These are phyloP conservation scores for Cornus suecica DNA, from an alignment of 148 eudicot genomes.

Conservation along the genomic window DNA sequence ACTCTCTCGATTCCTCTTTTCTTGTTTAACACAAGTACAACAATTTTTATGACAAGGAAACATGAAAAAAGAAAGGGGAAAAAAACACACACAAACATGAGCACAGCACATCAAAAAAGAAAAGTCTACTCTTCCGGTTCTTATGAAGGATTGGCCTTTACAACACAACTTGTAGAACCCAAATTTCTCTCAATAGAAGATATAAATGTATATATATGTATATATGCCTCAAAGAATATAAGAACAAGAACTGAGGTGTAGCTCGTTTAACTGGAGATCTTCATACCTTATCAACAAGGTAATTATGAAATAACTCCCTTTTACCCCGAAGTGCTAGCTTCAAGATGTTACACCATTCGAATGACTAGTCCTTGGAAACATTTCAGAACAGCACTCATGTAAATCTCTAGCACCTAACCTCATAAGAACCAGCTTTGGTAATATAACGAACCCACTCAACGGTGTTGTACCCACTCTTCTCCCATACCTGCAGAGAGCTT, in stretches of 20 bases:
- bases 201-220: constrained; percentile 1
- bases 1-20: too few species aligned
- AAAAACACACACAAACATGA: not conserved
- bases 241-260: constrained; percentile 7
- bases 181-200: not conserved
- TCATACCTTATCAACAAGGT: not conserved
- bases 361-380: not conserved
- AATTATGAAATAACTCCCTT: not conserved
- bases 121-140: not conserved
- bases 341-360: not conserved
- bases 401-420: constrained; percentile 42
- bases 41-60: too few species aligned
- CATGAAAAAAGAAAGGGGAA: not conserved
- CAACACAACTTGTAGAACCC: constrained; percentile 6
- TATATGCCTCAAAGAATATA: constrained; percentile 4
- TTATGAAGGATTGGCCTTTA: constrained; percentile 18
- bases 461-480: constrained; percentile 94
- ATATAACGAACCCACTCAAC: constrained; percentile 99
- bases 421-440: constrained; percentile 94
- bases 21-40: too few species aligned
- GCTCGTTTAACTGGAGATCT: too few species aligned
- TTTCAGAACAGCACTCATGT: not conserved
- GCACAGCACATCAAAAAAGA: not conserved
- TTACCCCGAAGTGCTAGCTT: not conserved
- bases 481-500: constrained; percentile 65